These are phyloP conservation scores for Gnomoniopsis smithogilvyi DNA, from an alignment of 2,329 filamentous ascomycete species.

Conservation along the genomic window DNA sequence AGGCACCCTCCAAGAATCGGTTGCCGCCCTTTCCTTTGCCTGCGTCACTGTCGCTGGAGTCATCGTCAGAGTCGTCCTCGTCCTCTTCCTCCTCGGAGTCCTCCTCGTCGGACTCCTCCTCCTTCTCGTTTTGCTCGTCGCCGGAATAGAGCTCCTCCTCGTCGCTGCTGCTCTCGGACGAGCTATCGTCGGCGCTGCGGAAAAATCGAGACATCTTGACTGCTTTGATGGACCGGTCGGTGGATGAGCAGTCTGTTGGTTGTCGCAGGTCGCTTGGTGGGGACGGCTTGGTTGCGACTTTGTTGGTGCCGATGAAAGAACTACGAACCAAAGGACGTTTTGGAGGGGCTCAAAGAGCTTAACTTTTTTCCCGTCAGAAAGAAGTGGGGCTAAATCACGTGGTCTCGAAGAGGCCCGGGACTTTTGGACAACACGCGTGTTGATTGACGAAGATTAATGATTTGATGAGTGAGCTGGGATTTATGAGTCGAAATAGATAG, in stretches of 20 bases:
- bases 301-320: slow-evolving; percentile 13
- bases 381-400: neutral
- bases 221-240: neutral
- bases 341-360: slow-evolving; percentile 8
- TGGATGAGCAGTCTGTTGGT: slow-evolving; percentile 4
- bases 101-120: slow-evolving; percentile 49
- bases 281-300: slow-evolving; percentile 13
- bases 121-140: slow-evolving; percentile 59
- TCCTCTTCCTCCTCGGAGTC: slow-evolving; percentile 51
- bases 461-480: too few relatives aligned
- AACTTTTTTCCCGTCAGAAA: neutral
- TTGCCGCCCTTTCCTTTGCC: slow-evolving; percentile 68
- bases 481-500: too few relatives aligned
- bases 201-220: slow-evolving; percentile 93
- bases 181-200: slow-evolving; percentile 87
- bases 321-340: neutral
- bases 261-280: slow-evolving; percentile 7
- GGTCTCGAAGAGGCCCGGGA: neutral
- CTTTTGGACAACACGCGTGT: too few relatives aligned
- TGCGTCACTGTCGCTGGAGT: slow-evolving; percentile 57
- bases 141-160: slow-evolving; percentile 93
- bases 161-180: slow-evolving; percentile 90
- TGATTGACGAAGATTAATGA: too few relatives aligned
- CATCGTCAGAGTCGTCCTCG: slow-evolving; percentile 45
- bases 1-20: slow-evolving; percentile 73